Conservation (phyloP, 768 basidiomycete species). For the Chalciporus chontae region DNA sequence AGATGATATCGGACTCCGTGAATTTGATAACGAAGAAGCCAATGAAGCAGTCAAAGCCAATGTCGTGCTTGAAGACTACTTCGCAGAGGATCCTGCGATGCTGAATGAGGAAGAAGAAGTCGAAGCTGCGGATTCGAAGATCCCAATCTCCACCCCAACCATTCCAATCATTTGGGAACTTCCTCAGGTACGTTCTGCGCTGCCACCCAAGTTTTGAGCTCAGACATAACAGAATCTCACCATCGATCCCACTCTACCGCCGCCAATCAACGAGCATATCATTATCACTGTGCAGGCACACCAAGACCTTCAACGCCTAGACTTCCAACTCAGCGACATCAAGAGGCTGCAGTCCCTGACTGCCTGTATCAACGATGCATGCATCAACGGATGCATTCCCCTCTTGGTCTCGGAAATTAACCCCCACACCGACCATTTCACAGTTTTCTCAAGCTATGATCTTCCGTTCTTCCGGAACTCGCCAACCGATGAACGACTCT, state of each 20-base stretch:
- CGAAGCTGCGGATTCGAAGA: background rate
- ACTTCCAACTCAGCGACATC: constrained; percentile 9
- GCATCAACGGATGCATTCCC: constrained; percentile 15
- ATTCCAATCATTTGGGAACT: background rate
- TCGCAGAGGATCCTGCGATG: background rate
- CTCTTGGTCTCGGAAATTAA: constrained; percentile 2
- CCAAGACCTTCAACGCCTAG: background rate
- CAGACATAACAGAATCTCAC: background rate
- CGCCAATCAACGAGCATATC: background rate
- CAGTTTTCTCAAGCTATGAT: background rate
- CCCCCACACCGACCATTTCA: background rate
- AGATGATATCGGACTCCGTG: too few species aligned
- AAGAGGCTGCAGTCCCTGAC: constrained; percentile 2
- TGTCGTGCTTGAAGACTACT: background rate
- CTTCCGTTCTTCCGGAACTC: too few species aligned
- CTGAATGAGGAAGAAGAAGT: background rate
- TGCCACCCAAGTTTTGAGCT: background rate
- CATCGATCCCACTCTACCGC: background rate
- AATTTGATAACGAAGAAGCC: too few species aligned
- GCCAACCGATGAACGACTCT: too few species aligned
- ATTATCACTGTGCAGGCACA: background rate
- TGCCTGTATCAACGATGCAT: constrained; percentile 7
- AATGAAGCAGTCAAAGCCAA: background rate
- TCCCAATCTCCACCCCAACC: background rate
- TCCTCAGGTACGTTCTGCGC: background rate